phyloP scores from a whole-genome alignment of 768 basidiomycete species.

The Strobilomyces dryophilus region DNA sequence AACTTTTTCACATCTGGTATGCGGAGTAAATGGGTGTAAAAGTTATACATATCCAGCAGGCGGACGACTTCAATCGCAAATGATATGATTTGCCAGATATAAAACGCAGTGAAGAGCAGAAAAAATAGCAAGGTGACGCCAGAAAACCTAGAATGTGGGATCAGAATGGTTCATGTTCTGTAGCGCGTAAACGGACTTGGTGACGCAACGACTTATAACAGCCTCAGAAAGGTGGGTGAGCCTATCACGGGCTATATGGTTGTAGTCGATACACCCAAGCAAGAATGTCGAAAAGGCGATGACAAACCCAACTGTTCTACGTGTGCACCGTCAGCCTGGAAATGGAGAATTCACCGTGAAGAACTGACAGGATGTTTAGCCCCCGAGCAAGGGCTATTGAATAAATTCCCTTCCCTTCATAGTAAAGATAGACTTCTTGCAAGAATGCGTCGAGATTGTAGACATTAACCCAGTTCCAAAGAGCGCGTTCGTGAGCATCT shows the following conservation, averaged over 20 bases:
- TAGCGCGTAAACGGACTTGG: slow-evolving; percentile 52
- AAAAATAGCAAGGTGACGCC: slow-evolving; percentile 83
- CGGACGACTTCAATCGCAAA: slow-evolving; percentile 73
- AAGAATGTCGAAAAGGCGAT: slow-evolving; percentile 98
- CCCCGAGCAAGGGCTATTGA: slow-evolving; percentile 88
- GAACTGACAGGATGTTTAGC: slow-evolving; percentile 89
- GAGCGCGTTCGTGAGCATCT: slow-evolving; percentile 82
- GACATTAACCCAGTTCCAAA: slow-evolving; percentile 99
- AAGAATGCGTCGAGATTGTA: slow-evolving; percentile 95
- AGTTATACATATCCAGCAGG: slow-evolving; percentile 92
- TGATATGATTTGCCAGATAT: slow-evolving; percentile 79
- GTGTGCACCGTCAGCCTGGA: slow-evolving; percentile 24
- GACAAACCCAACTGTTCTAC: slow-evolving; percentile 95
- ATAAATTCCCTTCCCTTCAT: slow-evolving; percentile 94
- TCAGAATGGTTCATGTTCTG: slow-evolving; percentile 10
- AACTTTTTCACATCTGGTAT: slow-evolving; percentile 79
- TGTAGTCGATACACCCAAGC: slow-evolving; percentile 92
- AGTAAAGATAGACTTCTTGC: slow-evolving; percentile 94
- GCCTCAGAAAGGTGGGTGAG: slow-evolving; percentile 73
- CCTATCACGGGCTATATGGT: slow-evolving; percentile 63
- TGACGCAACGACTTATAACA: slow-evolving; percentile 77
- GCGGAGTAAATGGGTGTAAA: slow-evolving; percentile 90
- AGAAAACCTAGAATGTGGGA: slow-evolving; percentile 55
- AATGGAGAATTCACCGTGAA: slow-evolving; percentile 15
- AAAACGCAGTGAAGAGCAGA: slow-evolving; percentile 81